phyloP scores from a whole-genome alignment of 345 rosid species.

The Eucalyptus tenuipes region DNA sequence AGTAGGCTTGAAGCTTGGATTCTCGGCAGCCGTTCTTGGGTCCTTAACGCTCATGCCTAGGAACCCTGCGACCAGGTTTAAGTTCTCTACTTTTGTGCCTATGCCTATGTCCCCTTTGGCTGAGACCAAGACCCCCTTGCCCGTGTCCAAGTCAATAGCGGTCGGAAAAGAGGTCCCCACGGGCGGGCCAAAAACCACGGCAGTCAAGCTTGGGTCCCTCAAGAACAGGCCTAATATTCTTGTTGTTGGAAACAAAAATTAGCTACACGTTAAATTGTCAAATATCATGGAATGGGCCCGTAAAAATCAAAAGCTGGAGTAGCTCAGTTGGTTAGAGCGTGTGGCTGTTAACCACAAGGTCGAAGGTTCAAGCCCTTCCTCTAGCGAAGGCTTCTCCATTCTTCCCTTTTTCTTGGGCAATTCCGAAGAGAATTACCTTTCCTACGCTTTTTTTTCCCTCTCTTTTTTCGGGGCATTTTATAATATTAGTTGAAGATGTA shows the following conservation, averaged over 20 bases:
- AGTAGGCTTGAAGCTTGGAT: neutral
- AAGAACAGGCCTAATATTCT: neutral
- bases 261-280: neutral
- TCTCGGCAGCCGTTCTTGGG: neutral
- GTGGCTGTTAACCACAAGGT: constrained; percentile 94
- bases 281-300: accelerated
- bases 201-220: neutral
- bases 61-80: neutral
- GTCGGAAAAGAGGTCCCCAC: neutral
- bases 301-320: constrained; percentile 22
- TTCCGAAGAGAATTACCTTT: neutral
- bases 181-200: neutral
- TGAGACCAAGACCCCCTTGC: neutral
- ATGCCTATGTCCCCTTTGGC: neutral
- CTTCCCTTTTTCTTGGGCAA: neutral
- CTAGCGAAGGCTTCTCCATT: neutral
- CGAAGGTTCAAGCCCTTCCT: constrained; percentile 85
- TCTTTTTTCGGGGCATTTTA: neutral
- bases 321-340: constrained; percentile 92
- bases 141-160: neutral
- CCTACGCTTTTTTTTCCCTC: neutral
- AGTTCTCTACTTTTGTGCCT: neutral
- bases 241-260: neutral
- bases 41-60: neutral
- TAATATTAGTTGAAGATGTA: neutral